phyloP scores from a whole-genome alignment of 1,284 basidiomycete species.

The Ustilago crameri region DNA sequence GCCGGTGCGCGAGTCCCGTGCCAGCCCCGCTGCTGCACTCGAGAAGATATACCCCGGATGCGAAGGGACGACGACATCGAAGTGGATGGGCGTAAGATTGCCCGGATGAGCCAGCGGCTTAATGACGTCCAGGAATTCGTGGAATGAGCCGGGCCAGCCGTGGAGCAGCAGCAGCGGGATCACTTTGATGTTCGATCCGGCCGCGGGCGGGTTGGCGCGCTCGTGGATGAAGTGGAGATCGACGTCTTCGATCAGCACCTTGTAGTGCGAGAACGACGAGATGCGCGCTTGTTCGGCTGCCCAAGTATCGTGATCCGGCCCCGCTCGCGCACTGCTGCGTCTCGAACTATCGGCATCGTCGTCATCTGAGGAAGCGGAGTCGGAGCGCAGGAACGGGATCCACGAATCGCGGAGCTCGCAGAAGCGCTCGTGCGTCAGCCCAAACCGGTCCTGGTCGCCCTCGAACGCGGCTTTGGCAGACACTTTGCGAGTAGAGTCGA shows the following conservation, averaged over 20 bases:
- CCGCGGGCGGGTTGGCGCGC: constrained; percentile 34
- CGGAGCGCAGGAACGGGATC: constrained; percentile 37
- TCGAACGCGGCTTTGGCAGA: constrained; percentile 40
- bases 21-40: constrained; percentile 22
- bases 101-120: constrained; percentile 62
- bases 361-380: constrained; percentile 7
- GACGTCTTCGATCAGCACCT: constrained; percentile 55
- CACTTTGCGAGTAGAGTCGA: constrained; percentile 20
- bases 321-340: constrained; percentile 17
- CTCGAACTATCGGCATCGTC: constrained; percentile 10
- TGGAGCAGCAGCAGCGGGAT: constrained; percentile 67
- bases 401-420: constrained; percentile 39
- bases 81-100: constrained; percentile 37
- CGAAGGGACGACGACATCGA: constrained; percentile 66
- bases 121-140: constrained; percentile 64
- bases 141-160: constrained; percentile 64
- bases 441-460: constrained; percentile 41
- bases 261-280: constrained; percentile 51
- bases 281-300: constrained; percentile 42
- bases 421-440: constrained; percentile 46
- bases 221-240: constrained; percentile 65
- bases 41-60: constrained; percentile 64
- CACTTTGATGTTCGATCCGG: constrained; percentile 42
- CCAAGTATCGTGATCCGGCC: constrained; percentile 57
- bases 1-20: constrained; percentile 20